These are phyloP conservation scores for Chlamydomonas sp. DNA, from an alignment of 139 green algal species.

Conservation along the genomic window DNA sequence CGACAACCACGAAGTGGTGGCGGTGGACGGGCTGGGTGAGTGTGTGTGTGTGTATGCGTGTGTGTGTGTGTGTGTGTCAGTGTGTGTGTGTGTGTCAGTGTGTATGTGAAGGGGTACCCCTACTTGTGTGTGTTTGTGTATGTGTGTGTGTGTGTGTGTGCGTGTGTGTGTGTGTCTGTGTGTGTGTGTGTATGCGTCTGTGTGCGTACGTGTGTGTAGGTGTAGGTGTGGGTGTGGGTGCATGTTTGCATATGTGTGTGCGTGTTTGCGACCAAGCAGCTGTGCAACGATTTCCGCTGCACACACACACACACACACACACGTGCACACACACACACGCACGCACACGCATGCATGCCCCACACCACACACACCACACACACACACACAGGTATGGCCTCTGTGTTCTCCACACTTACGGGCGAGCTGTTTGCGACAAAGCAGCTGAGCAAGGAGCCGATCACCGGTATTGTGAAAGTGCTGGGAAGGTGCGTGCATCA, in stretches of 20 bases:
- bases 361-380: neutral
- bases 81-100: constrained; percentile 15
- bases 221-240: no score
- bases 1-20: constrained; percentile 28
- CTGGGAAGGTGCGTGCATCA: constrained; percentile 12
- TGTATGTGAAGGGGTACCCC: no score
- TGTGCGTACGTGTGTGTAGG: no score
- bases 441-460: constrained; percentile 58
- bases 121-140: no score
- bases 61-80: constrained; percentile 2
- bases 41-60: neutral
- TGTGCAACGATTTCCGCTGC: neutral
- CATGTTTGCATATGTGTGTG: constrained; percentile 2
- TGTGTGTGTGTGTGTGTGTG: constrained; percentile 2
- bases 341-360: neutral
- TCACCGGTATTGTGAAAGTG: neutral
- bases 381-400: constrained; percentile 42
- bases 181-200: no score
- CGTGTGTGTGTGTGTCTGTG: constrained; percentile 11
- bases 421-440: constrained; percentile 9
- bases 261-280: neutral
- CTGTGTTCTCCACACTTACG: constrained; percentile 67
- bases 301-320: neutral
- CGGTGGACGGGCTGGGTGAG: constrained; percentile 2
- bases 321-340: neutral